phyloP scores from a whole-genome alignment of 306 rosid genomes.

The Citrullus mucosospermus region DNA sequence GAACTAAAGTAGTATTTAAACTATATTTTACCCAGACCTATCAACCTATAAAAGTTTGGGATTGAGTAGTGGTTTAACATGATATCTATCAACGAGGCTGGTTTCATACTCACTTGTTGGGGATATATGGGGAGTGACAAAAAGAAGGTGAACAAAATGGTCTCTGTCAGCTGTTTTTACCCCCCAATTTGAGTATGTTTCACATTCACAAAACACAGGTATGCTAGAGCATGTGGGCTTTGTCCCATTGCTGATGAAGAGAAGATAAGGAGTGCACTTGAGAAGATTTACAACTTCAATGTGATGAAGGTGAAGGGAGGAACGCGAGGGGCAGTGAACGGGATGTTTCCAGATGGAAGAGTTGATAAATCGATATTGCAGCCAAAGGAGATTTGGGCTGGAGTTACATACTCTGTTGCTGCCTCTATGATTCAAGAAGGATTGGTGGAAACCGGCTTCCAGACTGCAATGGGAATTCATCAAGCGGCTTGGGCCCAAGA shows the following conservation, averaged over 20 bases:
- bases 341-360: conserved; percentile 81
- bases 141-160: neutral
- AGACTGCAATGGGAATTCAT: conserved; percentile 62
- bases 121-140: no score
- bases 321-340: conserved; percentile 78
- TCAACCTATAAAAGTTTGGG: neutral
- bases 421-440: conserved; percentile 92
- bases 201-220: conserved; percentile 27
- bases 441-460: conserved; percentile 66
- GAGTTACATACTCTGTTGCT: conserved; percentile 87
- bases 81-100: neutral
- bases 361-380: conserved; percentile 72
- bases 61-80: neutral
- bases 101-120: no score
- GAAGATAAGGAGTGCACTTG: conserved; percentile 53
- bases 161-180: neutral
- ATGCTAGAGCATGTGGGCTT: conserved; percentile 85
- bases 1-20: no score
- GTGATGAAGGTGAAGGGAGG: conserved; percentile 71
- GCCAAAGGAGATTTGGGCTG: conserved; percentile 92
- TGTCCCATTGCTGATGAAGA: conserved; percentile 57
- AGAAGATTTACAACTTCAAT: conserved; percentile 50
- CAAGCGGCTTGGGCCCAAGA: conserved; percentile 67
- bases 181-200: neutral
- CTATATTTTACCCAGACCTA: no score